Percentiles rank a stretch among this genome's conserved stretches.
These are phyloP conservation scores for Alternaria arbusti DNA, from an alignment of 2,329 filamentous ascomycete genomes.

Conservation along the genomic window DNA sequence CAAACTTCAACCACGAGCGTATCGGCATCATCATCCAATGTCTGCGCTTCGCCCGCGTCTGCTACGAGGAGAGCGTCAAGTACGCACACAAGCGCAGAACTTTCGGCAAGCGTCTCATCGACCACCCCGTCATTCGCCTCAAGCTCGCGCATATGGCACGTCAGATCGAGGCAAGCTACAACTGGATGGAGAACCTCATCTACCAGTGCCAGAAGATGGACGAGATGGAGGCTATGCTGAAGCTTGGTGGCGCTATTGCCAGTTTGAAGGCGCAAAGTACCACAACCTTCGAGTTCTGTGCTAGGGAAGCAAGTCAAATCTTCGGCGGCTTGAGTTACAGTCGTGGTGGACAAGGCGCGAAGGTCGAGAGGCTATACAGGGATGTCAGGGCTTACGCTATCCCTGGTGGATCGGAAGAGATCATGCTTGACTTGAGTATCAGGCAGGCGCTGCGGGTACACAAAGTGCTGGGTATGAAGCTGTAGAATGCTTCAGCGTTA, in stretches of 20 bases:
- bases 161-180: slow-evolving; percentile 95
- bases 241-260: slow-evolving; percentile 92
- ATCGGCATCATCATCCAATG: slow-evolving; percentile 99
- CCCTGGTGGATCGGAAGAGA: slow-evolving; percentile 94
- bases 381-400: slow-evolving; percentile 95
- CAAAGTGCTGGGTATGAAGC: slow-evolving; percentile 92
- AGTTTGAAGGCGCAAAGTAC: slow-evolving; percentile 93
- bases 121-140: slow-evolving; percentile 95
- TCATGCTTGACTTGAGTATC: slow-evolving; percentile 97
- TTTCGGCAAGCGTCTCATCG: slow-evolving; percentile 94
- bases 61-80: slow-evolving; percentile 94
- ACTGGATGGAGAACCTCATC: slow-evolving; percentile 94
- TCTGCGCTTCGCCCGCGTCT: slow-evolving; percentile 92
- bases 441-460: slow-evolving; percentile 87
- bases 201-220: slow-evolving; percentile 93
- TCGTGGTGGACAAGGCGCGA: slow-evolving; percentile 90
- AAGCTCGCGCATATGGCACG: slow-evolving; percentile 98
- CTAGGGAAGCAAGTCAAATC: slow-evolving; percentile 94
- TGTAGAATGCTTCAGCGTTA: slow-evolving; percentile 60
- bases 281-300: slow-evolving; percentile 96
- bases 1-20: slow-evolving; percentile 99
- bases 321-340: slow-evolving; percentile 94
- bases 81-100: slow-evolving; percentile 97
- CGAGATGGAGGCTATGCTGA: slow-evolving; percentile 94
- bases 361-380: slow-evolving; percentile 92